Evolutionary conservation across 805 yeast genomes (phyloP).

Genomic region (Starmera amethionina): DNA sequence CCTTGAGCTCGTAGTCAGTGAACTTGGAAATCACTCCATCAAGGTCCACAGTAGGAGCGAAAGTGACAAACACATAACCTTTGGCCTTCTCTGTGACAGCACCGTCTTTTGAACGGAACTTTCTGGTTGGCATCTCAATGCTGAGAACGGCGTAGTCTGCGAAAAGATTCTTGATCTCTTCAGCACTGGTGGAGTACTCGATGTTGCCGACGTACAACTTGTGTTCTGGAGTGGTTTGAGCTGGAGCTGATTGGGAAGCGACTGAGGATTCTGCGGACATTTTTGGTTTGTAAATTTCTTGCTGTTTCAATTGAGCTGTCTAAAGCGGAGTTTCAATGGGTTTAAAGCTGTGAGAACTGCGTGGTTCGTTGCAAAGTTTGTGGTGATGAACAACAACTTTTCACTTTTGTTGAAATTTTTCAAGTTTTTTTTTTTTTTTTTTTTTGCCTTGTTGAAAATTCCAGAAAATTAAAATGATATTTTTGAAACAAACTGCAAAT

Average conservation of each 20-base stretch:
- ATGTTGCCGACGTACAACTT: slow-evolving; percentile 56
- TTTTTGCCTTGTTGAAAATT: neutral
- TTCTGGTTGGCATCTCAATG: slow-evolving; percentile 43
- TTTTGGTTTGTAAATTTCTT: neutral
- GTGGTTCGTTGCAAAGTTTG: no score
- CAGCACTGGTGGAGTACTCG: slow-evolving; percentile 52
- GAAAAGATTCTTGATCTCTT: slow-evolving; percentile 42
- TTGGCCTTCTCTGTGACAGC: slow-evolving; percentile 28
- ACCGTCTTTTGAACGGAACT: slow-evolving; percentile 17
- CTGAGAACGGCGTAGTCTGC: slow-evolving; percentile 34
- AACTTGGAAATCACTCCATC: slow-evolving; percentile 32
- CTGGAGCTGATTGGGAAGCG: neutral
- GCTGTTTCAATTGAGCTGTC: no score
- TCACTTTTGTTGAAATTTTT: neutral
- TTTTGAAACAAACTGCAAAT: neutral
- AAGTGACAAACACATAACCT: slow-evolving; percentile 56
- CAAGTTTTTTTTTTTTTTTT: neutral
- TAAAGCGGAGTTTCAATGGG: no score
- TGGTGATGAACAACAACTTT: no score
- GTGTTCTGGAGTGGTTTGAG: slow-evolving; percentile 15
- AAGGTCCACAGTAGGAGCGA: slow-evolving; percentile 30
- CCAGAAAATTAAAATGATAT: neutral
- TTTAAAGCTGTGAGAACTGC: no score
- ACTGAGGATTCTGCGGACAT: neutral
- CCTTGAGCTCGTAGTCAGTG: slow-evolving; percentile 34